A percentile compares a stretch with the other conserved stretches of the same genome.
phyloP scores from a whole-genome alignment of 73 alveolate genomes.

The Uronychia binucleata region DNA sequence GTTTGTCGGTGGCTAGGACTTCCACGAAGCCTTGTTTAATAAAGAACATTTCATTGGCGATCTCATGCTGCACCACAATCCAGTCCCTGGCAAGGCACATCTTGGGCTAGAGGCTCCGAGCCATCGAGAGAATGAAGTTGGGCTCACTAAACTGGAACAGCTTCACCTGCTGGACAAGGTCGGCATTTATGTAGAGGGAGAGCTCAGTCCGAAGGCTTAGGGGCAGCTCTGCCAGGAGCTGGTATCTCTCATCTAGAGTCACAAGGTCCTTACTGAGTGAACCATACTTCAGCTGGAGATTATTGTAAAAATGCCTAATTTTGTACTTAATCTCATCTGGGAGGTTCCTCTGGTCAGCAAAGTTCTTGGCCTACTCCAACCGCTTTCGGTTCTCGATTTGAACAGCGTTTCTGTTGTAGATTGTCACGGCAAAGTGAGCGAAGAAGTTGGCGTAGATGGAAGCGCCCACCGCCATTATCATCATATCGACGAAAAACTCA shows the following conservation, averaged over 20 bases:
- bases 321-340: conserved; percentile 32
- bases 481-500: conserved; percentile 27
- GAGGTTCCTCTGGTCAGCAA: conserved; percentile 34
- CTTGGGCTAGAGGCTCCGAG: conserved; percentile 35
- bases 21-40: conserved; percentile 56
- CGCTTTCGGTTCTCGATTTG: conserved; percentile 23
- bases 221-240: conserved; percentile 52
- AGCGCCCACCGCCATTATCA: conserved; percentile 38
- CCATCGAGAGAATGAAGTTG: conserved; percentile 44
- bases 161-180: conserved; percentile 51
- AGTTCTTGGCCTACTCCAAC: conserved; percentile 43
- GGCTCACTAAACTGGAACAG: conserved; percentile 63
- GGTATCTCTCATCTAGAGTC: conserved; percentile 6
- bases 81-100: conserved; percentile 33
- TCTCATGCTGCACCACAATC: conserved; percentile 40
- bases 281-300: conserved; percentile 24
- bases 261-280: background rate
- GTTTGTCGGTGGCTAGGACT: conserved; percentile 53
- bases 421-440: conserved; percentile 24
- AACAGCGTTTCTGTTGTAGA: conserved; percentile 13
- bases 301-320: conserved; percentile 17
- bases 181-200: conserved; percentile 30
- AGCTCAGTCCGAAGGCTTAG: conserved; percentile 49
- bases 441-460: conserved; percentile 49
- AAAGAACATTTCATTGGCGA: conserved; percentile 61